Evolutionary conservation across 2,329 filamentous ascomycete species (phyloP), one percentile per base, ranked within the genome.

Genomic region (Phyllosticta capitalensis): DNA sequence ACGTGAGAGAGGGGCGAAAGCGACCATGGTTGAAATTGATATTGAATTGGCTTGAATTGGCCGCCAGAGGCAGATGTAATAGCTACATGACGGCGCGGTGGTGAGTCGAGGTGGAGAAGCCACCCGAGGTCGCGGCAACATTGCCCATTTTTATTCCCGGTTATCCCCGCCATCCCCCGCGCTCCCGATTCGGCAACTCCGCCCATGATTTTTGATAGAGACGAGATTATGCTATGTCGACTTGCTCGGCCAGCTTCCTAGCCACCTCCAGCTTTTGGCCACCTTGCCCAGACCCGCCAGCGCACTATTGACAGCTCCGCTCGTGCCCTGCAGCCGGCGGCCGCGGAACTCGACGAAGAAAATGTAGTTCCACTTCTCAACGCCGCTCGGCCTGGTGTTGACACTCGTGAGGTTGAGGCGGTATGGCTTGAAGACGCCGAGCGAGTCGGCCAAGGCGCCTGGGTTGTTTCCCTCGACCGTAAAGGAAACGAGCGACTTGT

Each of bases 291-390:
- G 76, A 63, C 81, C 81, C 55, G 75, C 75, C 69, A 92, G 72
- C 24, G 84, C 87, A 21, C 73, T 74, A 61, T 82, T 79, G 17
- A 91, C 85, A 62, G 78, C 77, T 3, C 79, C 81, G 56, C 80
- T 78, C 1, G 78, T 77, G 65, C 83, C 83, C 54, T 74, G 71
- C 59, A 71, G 66, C 64, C 74, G 75, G 70, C 83, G 80, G 1
- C 88, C 87, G 70, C 88, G 83, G 67, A 95, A 91, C 77, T 97
- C 92, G 28, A 96, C 86, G 69, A 97, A 92, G 76, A 97, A 96
- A 45, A 96, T 83, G 75, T 97, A 97, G 71, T 95, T 86, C 83
- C 95, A 97, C 20, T 88, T 84, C 65, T 78, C 76, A 48, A 81
- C 77, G 59, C 88, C 81, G 67, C 89, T 91, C 5, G 92, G 92